These are phyloP conservation scores for Pelargonium citronellum DNA, from an alignment of 441 rosid genomes.

Conservation along the genomic window DNA sequence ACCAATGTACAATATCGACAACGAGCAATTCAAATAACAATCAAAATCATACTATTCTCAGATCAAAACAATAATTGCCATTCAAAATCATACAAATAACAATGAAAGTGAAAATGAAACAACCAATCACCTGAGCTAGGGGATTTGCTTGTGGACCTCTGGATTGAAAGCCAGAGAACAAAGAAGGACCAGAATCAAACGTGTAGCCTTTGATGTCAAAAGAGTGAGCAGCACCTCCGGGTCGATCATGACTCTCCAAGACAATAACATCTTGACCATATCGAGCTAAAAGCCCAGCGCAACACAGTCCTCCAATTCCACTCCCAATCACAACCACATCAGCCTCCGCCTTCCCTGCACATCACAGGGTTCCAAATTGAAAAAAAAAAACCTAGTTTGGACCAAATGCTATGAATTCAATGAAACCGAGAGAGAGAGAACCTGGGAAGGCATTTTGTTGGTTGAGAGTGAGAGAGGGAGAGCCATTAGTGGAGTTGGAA, in stretches of 20 bases:
- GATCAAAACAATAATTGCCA: neutral
- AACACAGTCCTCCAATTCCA: constrained; percentile 80
- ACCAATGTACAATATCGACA: neutral
- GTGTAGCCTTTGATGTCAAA: constrained; percentile 69
- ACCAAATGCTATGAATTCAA: neutral
- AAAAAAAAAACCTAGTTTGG: neutral
- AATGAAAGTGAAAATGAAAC: neutral
- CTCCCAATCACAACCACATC: constrained; percentile 85
- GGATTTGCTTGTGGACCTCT: constrained; percentile 90
- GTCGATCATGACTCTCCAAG: constrained; percentile 77
- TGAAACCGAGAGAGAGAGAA: constrained; percentile 20
- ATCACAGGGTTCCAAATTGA: constrained; percentile 10
- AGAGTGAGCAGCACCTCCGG: constrained; percentile 85
- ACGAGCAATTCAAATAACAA: neutral
- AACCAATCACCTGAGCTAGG: constrained; percentile 66
- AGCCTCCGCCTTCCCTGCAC: constrained; percentile 67
- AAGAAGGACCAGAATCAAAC: constrained; percentile 88
- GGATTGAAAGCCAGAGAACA: constrained; percentile 85
- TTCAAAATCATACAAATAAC: neutral
- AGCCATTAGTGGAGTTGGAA: constrained; percentile 40
- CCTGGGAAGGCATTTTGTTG: constrained; percentile 42
- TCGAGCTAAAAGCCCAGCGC: constrained; percentile 78
- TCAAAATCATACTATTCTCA: no score
- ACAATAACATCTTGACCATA: constrained; percentile 72
- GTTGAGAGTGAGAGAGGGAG: constrained; percentile 24